Base-by-base conservation (phyloP, 1,284 basidiomycete genomes). In the Trichosporon faecale region DNA sequence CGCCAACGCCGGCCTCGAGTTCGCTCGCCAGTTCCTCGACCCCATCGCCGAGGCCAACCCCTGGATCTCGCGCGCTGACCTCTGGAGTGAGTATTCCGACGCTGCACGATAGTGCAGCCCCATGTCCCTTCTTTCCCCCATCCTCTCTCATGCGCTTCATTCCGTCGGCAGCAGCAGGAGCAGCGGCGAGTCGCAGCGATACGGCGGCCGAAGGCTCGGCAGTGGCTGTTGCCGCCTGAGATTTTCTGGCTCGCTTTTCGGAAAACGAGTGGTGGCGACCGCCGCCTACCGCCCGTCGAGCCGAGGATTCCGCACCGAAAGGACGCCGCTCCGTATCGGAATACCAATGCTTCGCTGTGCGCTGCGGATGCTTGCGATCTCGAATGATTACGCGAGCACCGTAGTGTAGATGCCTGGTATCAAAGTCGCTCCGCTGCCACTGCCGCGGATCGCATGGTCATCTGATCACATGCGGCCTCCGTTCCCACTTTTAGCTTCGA, bases 11-110 rank as follows among this genome's bases (percentile, higher is more conserved):
- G 86, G 86, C 65, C 79, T 87, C n/a, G 79, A 84, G 72, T 82
- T 85, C 74, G 86, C 86, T 14, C 86, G 86, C 73, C 80, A 83
- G 37, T 86, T 86, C 76, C 79, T 86, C 65, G 79, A 85, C 66
- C 85, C 85, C 31, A 83, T 87, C 70, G 84, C 86, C 76, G 75
- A 80, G 60, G 85, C 86, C 75, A 85, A 86, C 78, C 78, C 83
- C 0, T 86, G 86, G 86, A 85, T 87, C 72, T 84, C 85, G 12
- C 85, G 86, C 74, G 76, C 85, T 29, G 86, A 86, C 75, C 78
- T 84, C 16, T 85, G 84, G 84, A 84, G 81, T 77, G 64, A 73
- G 81, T 78, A 40, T 18, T 6, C 18, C 6, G 23, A 21, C n/a
- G n/a, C 8, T 8, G 40, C 16, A 18, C 40, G 40, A 5, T 3